Conservation (phyloP, 148 eudicot genomes). For the Silene conica region DNA sequence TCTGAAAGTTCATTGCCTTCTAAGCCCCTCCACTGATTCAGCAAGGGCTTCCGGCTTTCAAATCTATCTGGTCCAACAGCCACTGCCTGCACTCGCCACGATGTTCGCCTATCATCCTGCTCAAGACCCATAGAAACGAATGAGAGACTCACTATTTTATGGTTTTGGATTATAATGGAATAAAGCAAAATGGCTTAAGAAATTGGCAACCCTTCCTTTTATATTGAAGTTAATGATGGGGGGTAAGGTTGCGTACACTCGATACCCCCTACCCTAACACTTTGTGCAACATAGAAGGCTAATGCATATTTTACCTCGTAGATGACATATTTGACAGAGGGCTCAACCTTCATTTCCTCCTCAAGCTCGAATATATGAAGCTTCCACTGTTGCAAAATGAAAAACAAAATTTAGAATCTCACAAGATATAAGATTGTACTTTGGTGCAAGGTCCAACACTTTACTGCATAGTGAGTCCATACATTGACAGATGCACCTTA, state of each 20-base stretch:
- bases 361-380: constrained; percentile 39
- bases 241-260: not conserved
- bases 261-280: not conserved
- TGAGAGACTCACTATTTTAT: not conserved
- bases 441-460: not conserved
- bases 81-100: constrained; percentile 37
- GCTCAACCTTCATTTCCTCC: constrained; percentile 28
- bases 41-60: constrained; percentile 33
- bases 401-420: constrained; percentile 12
- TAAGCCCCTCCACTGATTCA: constrained; percentile 30
- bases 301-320: constrained; percentile 28
- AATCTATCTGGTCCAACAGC: constrained; percentile 32
- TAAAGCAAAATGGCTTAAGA: too few relatives aligned
- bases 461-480: not conserved
- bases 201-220: not conserved
- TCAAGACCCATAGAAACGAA: not conserved
- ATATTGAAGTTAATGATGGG: not conserved
- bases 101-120: constrained; percentile 34
- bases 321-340: constrained; percentile 31
- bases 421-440: not conserved
- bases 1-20: constrained; percentile 32
- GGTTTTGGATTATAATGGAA: not conserved
- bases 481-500: not conserved
- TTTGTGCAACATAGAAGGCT: not conserved
- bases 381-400: constrained; percentile 29